A percentile compares a stretch with the other conserved stretches of the same genome.
These are phyloP conservation scores for Magnolia changhungtana DNA, from an alignment of 164 flowering plant genomes.

Conservation along the genomic window DNA sequence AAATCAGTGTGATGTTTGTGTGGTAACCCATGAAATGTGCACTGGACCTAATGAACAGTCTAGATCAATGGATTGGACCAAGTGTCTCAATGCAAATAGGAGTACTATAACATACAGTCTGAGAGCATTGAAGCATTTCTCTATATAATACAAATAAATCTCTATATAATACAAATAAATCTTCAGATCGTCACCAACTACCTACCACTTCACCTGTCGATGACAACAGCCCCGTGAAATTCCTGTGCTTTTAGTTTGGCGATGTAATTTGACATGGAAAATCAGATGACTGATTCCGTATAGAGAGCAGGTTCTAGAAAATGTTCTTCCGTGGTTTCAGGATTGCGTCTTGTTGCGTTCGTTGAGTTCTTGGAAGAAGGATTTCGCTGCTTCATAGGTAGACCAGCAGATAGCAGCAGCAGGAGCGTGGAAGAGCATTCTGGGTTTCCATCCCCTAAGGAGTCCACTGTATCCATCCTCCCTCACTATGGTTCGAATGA, in stretches of 20 bases:
- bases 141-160: not conserved
- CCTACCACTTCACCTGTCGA: not conserved
- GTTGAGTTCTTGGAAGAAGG: slow-evolving; percentile 65
- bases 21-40: no score
- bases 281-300: not conserved
- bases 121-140: no score
- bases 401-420: slow-evolving; percentile 99
- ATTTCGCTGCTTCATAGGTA: slow-evolving; percentile 72
- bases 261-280: not conserved
- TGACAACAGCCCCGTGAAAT: not conserved
- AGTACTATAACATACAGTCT: no score
- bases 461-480: slow-evolving; percentile 83
- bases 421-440: slow-evolving; percentile 97
- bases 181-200: not conserved
- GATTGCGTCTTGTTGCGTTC: not conserved
- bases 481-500: slow-evolving; percentile 46
- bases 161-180: not conserved
- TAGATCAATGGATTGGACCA: no score
- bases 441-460: slow-evolving; percentile 84
- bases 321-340: not conserved
- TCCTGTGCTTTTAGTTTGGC: not conserved
- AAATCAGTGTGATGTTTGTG: no score
- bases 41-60: no score
- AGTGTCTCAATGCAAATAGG: no score
- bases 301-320: not conserved